Evolutionary conservation across 139 green algal species (phyloP).

Genomic region (Coccomyxa sp.): DNA sequence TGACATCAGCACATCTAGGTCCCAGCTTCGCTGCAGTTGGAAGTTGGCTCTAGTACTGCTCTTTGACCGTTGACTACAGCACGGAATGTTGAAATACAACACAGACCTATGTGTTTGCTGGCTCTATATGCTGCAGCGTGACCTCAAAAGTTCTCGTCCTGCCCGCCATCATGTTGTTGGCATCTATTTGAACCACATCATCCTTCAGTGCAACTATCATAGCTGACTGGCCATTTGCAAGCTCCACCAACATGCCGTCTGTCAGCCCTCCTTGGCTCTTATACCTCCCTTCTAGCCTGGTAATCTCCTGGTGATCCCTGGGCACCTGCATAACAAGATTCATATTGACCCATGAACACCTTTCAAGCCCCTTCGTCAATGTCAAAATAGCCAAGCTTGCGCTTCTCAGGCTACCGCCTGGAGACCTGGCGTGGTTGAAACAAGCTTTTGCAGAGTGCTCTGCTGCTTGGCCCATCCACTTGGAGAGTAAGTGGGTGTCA

Average conservation of each 20-base stretch:
- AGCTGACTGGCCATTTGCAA: conserved; percentile 54
- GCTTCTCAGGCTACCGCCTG: too few relatives aligned
- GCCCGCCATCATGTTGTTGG: conserved; percentile 69
- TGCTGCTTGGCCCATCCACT: not conserved
- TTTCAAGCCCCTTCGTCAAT: too few relatives aligned
- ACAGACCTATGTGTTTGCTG: not conserved
- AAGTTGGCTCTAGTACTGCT: too few relatives aligned
- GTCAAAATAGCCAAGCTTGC: too few relatives aligned
- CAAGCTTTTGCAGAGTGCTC: not conserved
- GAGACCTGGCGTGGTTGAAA: too few relatives aligned
- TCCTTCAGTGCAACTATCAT: conserved; percentile 39
- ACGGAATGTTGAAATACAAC: too few relatives aligned
- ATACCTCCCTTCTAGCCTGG: conserved; percentile 63
- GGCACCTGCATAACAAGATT: conserved; percentile 37
- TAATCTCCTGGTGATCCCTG: conserved; percentile 61
- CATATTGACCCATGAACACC: not conserved
- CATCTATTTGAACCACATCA: conserved; percentile 49
- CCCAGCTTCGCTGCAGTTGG: too few relatives aligned
- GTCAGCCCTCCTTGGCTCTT: conserved; percentile 60
- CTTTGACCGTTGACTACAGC: too few relatives aligned
- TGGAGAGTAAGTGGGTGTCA: not conserved
- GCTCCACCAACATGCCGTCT: conserved; percentile 60
- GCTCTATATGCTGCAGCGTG: conserved; percentile 38
- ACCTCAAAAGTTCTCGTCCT: conserved; percentile 56
- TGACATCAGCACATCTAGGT: too few relatives aligned